These are phyloP conservation scores for Aspergillus cristatus DNA, from an alignment of 495 filamentous ascomycete species.

Conservation along the genomic window DNA sequence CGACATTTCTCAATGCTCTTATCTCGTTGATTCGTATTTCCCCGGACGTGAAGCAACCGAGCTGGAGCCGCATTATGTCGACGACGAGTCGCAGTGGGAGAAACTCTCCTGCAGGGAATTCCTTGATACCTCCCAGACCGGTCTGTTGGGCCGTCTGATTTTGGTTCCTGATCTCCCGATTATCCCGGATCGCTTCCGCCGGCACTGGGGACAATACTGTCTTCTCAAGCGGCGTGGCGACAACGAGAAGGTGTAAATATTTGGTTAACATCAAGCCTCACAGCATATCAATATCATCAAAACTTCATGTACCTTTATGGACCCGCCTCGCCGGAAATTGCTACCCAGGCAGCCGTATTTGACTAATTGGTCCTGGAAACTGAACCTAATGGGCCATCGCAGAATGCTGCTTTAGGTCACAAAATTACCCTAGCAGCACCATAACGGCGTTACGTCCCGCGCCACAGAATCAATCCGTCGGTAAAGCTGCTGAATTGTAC, in stretches of 20 bases:
- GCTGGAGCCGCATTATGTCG: conserved; percentile 66
- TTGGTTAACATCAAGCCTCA: conserved; percentile 4
- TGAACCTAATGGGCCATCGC: no score
- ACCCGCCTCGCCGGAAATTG: no score
- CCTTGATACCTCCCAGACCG: conserved; percentile 68
- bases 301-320: background rate
- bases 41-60: conserved; percentile 42
- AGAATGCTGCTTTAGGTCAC: no score
- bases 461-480: no score
- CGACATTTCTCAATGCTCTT: conserved; percentile 64
- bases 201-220: conserved; percentile 80
- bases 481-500: no score
- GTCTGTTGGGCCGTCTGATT: conserved; percentile 63
- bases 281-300: background rate
- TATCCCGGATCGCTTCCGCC: conserved; percentile 56
- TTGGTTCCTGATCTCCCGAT: conserved; percentile 73
- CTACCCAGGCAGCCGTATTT: no score
- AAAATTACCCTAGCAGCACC: no score
- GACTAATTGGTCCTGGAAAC: no score
- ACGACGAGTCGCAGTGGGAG: conserved; percentile 65
- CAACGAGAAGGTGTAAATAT: conserved; percentile 2
- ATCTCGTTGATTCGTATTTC: conserved; percentile 82
- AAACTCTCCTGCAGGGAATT: conserved; percentile 63
- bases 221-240: conserved; percentile 47
- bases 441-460: no score